Evolutionary conservation across 768 basidiomycete genomes (phyloP).

Genomic region (Lanmaoa rubissima): DNA sequence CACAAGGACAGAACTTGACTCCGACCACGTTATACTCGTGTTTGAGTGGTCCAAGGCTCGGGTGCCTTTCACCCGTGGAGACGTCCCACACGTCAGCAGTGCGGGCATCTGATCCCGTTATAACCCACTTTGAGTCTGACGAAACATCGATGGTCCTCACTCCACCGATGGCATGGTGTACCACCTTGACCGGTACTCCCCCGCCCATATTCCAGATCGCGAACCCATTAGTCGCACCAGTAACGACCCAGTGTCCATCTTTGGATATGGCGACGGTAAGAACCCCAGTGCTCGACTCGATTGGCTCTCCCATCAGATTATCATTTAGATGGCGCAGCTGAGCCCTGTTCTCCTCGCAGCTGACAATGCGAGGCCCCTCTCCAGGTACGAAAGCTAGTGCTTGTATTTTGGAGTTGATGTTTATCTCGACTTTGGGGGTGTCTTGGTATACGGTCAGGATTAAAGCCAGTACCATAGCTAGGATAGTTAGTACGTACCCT

Average conservation of each 20-base stretch:
- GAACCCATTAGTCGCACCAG: conserved; percentile 6
- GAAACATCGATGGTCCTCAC: conserved; percentile 20
- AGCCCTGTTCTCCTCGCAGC: conserved; percentile 9
- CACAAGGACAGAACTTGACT: conserved; percentile 21
- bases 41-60: not conserved
- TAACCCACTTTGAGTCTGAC: conserved; percentile 17
- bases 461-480: not conserved
- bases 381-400: conserved; percentile 11
- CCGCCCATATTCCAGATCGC: conserved; percentile 9
- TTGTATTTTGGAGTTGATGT: conserved; percentile 10
- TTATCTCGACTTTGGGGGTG: not conserved
- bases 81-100: conserved; percentile 15
- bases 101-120: conserved; percentile 17
- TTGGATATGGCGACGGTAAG: conserved; percentile 12
- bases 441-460: not conserved
- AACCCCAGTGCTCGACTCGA: not conserved
- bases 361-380: conserved; percentile 1
- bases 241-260: conserved; percentile 10
- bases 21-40: conserved; percentile 20
- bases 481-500: not conserved
- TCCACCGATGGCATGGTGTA: not conserved
- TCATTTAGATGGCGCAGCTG: conserved; percentile 5
- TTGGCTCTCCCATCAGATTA: conserved; percentile 9
- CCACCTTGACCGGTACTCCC: not conserved
- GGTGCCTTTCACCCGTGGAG: conserved; percentile 10